Evolutionary conservation across 768 basidiomycete species (phyloP), one percentile per base, ranked within the genome.

Genomic region (Pleurotus giganteus): DNA sequence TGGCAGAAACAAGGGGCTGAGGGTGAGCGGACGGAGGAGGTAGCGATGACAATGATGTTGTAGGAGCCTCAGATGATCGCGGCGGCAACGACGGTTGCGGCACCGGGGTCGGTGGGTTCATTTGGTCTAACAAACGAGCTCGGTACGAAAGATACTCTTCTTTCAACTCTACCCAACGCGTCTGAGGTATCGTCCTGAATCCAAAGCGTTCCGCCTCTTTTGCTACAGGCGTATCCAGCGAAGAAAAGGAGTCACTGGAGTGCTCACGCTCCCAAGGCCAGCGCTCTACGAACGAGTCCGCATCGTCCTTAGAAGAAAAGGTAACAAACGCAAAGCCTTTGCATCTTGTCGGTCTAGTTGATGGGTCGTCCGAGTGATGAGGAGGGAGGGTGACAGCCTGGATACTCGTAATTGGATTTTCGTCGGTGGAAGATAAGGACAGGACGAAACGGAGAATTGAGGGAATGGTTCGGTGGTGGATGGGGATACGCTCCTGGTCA

Each of bases 291-390:
- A 92, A 57, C 1, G 64, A 56, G 6, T 77, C 67, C 2, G 69
- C 74, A 23, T 82, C 76, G 1, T 70, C 65, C 1, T 63, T 31
- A 4, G 67, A 55, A 2, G 72, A 66, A 41, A 92, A 71, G 0
- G 82, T 82, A 52, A 92, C 71, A 26, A 93, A 78, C 0, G 89
- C 88, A 58, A 91, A 92, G 1, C 88, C 87, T 72, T 87, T 91
- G 67, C 79, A 86, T 52, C 77, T 79, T 17, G 39, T 17, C 2
- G 86, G 82, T 12, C 69, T 60, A 23, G 78, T 75, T 2, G 70
- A 80, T 12, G 80, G 77, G 49, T 74, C 74, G 63, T 89, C 88
- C 45, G 80, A 76, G 63, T 85, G 79, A 60, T 91, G 87, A 0
- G 80, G 73, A 11, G 85, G 87, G 24, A 89, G 74, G 1, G 68